Conservation (phyloP, 495 filamentous ascomycete species). For the Cercophora sp. region DNA sequence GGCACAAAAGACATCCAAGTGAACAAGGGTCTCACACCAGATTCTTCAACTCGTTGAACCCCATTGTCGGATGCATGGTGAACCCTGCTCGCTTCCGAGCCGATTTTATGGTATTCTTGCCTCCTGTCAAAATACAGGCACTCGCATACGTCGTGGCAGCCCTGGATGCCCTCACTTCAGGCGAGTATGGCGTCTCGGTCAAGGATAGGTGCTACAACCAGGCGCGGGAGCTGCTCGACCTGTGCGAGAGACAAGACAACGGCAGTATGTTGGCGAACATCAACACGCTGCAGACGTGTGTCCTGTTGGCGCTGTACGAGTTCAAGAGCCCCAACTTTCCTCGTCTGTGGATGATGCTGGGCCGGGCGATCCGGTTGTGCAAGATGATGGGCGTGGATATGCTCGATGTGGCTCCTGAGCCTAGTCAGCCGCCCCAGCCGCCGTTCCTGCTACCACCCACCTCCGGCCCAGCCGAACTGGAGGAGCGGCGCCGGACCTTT, state of each 20-base stretch:
- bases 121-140: slow-evolving; percentile 3
- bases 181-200: not conserved
- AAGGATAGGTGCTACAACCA: slow-evolving; percentile 16
- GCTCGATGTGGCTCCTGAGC: not conserved
- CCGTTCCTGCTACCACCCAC: not conserved
- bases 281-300: slow-evolving; percentile 16
- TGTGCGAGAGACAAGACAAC: slow-evolving; percentile 15
- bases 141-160: slow-evolving; percentile 12
- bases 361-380: slow-evolving; percentile 13
- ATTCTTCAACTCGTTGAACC: no score
- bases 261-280: slow-evolving; percentile 9
- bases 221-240: slow-evolving; percentile 11
- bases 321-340: slow-evolving; percentile 14
- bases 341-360: slow-evolving; percentile 17
- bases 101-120: not conserved
- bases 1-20: no score
- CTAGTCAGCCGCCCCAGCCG: not conserved
- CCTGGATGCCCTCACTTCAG: not conserved
- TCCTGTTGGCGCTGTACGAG: slow-evolving; percentile 13
- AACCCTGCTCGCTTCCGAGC: slow-evolving; percentile 9
- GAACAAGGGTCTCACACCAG: no score
- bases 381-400: slow-evolving; percentile 14
- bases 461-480: not conserved
- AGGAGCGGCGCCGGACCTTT: slow-evolving; percentile 14
- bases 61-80: slow-evolving; percentile 6